Conservation (phyloP, 257 asterid genomes). For the Knoxia roxburghii region DNA sequence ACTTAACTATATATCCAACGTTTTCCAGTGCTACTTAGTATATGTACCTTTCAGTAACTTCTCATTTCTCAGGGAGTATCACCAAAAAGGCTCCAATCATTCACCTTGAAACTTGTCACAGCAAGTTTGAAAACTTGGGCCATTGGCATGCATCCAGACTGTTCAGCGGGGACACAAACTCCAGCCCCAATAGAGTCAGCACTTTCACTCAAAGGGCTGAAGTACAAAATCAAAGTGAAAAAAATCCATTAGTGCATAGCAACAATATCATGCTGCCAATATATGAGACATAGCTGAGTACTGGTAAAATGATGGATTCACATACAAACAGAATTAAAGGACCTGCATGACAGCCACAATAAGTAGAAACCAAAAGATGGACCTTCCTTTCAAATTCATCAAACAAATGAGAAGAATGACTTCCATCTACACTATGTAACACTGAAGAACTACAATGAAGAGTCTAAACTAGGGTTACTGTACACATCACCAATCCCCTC, state of each 20-base stretch:
- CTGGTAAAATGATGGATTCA: background rate
- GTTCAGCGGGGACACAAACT: slow-evolving; percentile 59
- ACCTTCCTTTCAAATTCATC: background rate
- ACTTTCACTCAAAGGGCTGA: slow-evolving; percentile 77
- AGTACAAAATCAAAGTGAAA: slow-evolving; percentile 13
- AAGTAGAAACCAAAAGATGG: background rate
- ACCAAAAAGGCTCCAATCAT: slow-evolving; percentile 75
- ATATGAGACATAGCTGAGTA: background rate
- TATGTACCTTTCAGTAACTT: background rate
- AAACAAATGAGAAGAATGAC: background rate
- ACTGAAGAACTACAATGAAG: background rate
- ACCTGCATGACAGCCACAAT: background rate
- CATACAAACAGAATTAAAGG: background rate
- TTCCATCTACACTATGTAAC: background rate
- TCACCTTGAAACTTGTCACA: slow-evolving; percentile 68
- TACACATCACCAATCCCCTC: no score
- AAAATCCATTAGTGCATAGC: background rate
- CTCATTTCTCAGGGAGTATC: slow-evolving; percentile 31
- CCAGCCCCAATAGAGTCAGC: slow-evolving; percentile 79
- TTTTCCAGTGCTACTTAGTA: background rate
- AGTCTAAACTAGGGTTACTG: no score
- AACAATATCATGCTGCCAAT: background rate
- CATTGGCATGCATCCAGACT: slow-evolving; percentile 71
- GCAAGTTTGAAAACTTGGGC: slow-evolving; percentile 64
- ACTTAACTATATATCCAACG: background rate